Evolutionary conservation across 306 rosid genomes (phyloP).

Genomic region (Pterocarpus macrocarpus): DNA sequence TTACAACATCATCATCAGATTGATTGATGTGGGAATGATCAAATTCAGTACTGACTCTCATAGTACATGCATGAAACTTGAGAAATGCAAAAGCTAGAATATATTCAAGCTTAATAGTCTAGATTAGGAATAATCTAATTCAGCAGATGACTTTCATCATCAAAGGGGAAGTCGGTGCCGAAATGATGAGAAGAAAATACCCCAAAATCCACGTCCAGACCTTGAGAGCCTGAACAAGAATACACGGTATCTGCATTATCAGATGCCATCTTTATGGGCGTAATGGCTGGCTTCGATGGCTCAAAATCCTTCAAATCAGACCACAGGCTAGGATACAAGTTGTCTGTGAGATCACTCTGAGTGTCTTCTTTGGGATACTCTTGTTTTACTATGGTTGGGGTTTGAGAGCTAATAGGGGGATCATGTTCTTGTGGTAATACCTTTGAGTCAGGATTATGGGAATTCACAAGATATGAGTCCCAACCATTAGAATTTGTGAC

Average conservation of each 20-base stretch:
- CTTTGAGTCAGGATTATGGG: slow-evolving; percentile 32
- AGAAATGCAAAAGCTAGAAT: slow-evolving; percentile 6
- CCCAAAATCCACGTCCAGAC: slow-evolving; percentile 47
- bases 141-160: slow-evolving; percentile 43
- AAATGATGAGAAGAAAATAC: slow-evolving; percentile 45
- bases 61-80: slow-evolving; percentile 20
- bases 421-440: slow-evolving; percentile 17
- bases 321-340: slow-evolving; percentile 61
- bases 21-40: not conserved
- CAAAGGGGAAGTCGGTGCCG: slow-evolving; percentile 43
- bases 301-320: slow-evolving; percentile 62
- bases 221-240: slow-evolving; percentile 45
- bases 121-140: not conserved
- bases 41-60: not conserved
- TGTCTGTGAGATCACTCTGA: slow-evolving; percentile 49
- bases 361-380: slow-evolving; percentile 50
- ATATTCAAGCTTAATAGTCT: not conserved
- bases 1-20: slow-evolving; percentile 23
- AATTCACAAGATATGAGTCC: slow-evolving; percentile 42
- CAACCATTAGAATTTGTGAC: slow-evolving; percentile 42
- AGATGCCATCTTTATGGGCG: slow-evolving; percentile 29
- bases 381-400: slow-evolving; percentile 42
- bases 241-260: slow-evolving; percentile 49
- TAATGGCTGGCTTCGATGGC: slow-evolving; percentile 44
- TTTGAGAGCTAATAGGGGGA: not conserved